A percentile compares a stretch with the other conserved stretches of the same genome.
These are phyloP conservation scores for Trypanosoma conorhini DNA, from an alignment of 208 protist species.

Conservation along the genomic window DNA sequence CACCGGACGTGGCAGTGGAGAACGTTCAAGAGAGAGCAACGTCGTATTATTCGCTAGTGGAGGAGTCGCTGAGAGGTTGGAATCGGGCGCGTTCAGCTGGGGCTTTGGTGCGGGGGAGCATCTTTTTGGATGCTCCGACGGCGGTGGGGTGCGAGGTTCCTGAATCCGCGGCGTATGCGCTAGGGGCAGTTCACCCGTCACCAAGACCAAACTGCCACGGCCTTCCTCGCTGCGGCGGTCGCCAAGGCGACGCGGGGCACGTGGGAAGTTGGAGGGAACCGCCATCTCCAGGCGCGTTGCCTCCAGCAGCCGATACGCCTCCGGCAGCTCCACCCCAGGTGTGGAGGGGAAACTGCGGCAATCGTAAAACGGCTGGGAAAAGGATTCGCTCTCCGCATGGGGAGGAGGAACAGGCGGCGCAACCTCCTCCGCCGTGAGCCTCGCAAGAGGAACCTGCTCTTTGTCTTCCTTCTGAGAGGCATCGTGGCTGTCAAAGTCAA, in stretches of 20 bases:
- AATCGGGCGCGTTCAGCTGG: background rate
- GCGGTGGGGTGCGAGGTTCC: conserved; percentile 28
- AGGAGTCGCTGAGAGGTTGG: background rate
- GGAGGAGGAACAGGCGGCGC: background rate
- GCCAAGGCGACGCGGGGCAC: background rate
- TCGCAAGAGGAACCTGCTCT: background rate
- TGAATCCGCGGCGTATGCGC: conserved; percentile 19
- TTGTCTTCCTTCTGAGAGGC: conserved; percentile 1
- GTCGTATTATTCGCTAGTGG: background rate
- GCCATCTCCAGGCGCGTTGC: conserved; percentile 24
- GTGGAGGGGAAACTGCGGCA: conserved; percentile 50
- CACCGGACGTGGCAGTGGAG: conserved; percentile 64
- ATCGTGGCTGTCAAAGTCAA: conserved; percentile 11
- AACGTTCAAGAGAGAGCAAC: conserved; percentile 17
- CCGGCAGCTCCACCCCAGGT: conserved; percentile 26
- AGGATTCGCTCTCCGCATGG: background rate
- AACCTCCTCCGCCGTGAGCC: conserved; percentile 1
- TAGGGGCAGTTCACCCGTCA: conserved; percentile 18
- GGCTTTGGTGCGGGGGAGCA: conserved; percentile 8
- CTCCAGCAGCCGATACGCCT: conserved; percentile 15
- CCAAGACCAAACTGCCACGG: conserved; percentile 27
- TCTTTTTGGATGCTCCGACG: conserved; percentile 1
- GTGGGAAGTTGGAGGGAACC: background rate
- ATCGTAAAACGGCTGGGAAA: conserved; percentile 44
- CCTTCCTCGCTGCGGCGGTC: background rate